Conservation (phyloP, 1,284 basidiomycete genomes). For the Puccinia novopanici region DNA sequence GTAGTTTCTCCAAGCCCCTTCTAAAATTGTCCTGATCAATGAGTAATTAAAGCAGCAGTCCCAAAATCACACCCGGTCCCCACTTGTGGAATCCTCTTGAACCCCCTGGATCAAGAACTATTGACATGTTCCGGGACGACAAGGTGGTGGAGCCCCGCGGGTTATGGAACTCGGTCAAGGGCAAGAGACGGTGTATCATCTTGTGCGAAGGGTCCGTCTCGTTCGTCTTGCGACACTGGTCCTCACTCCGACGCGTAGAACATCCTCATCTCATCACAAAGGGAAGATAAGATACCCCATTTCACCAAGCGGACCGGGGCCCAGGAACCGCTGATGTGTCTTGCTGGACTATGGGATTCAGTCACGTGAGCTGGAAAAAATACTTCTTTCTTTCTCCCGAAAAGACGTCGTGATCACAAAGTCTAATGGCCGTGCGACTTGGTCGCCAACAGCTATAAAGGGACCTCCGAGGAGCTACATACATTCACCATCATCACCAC, state of each 20-base stretch:
- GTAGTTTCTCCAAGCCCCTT: too few species aligned
- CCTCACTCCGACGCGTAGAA: constrained; percentile 51
- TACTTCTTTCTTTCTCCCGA: background rate
- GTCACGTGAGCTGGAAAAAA: constrained; percentile 60
- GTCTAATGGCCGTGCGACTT: constrained; percentile 10
- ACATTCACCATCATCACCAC: constrained; percentile 91
- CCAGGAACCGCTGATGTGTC: constrained; percentile 68
- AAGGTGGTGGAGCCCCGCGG: constrained; percentile 68
- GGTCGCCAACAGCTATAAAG: constrained; percentile 59
- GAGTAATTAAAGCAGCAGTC: too few species aligned
- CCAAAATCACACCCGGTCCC: too few species aligned
- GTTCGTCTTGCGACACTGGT: too few species aligned
- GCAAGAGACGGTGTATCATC: constrained; percentile 55
- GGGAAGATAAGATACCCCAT: constrained; percentile 74
- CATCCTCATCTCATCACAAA: constrained; percentile 59
- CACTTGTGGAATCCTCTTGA: too few species aligned
- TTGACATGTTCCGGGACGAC: constrained; percentile 77
- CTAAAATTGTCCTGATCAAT: too few species aligned
- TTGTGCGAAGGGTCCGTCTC: constrained; percentile 57
- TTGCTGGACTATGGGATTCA: constrained; percentile 84
- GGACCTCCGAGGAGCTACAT: constrained; percentile 68
- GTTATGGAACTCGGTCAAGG: constrained; percentile 77
- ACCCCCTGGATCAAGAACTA: too few species aligned
- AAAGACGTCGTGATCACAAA: too few species aligned
- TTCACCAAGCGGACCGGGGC: constrained; percentile 71